phyloP scores from a whole-genome alignment of 208 protist species.

The Leishmania gerbilli region DNA sequence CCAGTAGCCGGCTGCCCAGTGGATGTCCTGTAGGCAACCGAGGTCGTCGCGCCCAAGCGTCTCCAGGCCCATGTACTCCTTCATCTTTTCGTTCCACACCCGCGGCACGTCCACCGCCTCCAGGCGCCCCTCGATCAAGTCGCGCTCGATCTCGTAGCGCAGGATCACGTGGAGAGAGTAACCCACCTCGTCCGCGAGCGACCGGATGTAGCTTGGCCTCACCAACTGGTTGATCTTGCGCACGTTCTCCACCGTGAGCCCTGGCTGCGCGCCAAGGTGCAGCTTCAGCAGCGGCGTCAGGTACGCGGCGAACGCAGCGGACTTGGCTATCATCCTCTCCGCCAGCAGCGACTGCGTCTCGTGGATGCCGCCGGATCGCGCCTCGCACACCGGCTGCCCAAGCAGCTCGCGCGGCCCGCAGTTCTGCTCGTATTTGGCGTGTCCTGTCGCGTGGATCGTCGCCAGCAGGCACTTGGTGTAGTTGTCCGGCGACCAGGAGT shows the following conservation, averaged over 20 bases:
- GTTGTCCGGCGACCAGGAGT: conserved; percentile 48
- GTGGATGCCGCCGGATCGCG: conserved; percentile 73
- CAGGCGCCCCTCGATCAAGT: conserved; percentile 71
- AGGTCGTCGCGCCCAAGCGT: conserved; percentile 71
- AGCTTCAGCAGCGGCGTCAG: conserved; percentile 29
- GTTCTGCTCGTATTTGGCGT: conserved; percentile 17
- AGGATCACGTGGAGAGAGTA: conserved; percentile 87
- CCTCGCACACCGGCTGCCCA: conserved; percentile 56
- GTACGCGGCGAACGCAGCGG: background rate
- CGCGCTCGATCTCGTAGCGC: conserved; percentile 80
- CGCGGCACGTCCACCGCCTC: conserved; percentile 64
- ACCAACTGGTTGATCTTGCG: conserved; percentile 30
- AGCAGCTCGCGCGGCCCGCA: conserved; percentile 45
- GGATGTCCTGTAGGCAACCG: conserved; percentile 88
- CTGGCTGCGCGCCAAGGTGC: conserved; percentile 49
- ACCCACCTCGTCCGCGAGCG: conserved; percentile 80
- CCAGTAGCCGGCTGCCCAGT: conserved; percentile 66
- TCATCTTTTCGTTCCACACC: conserved; percentile 85
- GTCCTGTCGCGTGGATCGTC: conserved; percentile 49
- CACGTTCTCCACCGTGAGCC: conserved; percentile 22
- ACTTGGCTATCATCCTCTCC: too few relatives aligned
- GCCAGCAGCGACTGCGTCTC: conserved; percentile 63
- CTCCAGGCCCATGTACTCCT: conserved; percentile 73
- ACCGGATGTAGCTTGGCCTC: conserved; percentile 62
- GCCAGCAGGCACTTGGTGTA: conserved; percentile 40